Evolutionary conservation across 768 basidiomycete genomes (phyloP).

Genomic region (Termitomyces sp.): DNA sequence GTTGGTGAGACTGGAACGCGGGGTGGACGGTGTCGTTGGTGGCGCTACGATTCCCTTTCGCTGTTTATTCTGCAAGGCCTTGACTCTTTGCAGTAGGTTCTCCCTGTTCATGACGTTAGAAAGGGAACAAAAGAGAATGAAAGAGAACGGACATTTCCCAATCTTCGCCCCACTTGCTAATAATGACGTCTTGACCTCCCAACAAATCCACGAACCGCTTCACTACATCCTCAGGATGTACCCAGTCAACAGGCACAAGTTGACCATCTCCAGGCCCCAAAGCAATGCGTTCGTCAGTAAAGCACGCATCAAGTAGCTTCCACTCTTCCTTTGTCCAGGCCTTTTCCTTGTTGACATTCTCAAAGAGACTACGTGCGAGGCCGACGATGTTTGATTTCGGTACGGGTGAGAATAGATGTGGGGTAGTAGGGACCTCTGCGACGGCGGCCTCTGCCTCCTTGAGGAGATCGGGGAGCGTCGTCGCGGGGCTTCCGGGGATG

Average conservation of each 20-base stretch:
- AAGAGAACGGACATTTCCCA: constrained; percentile 54
- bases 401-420: neutral
- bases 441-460: constrained; percentile 56
- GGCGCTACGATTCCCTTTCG: constrained; percentile 53
- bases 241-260: constrained; percentile 44
- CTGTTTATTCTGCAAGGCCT: constrained; percentile 60
- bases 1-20: constrained; percentile 13
- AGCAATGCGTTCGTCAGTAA: constrained; percentile 65
- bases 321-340: constrained; percentile 77
- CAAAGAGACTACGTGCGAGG: neutral
- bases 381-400: neutral
- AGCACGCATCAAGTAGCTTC: constrained; percentile 76
- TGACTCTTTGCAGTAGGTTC: constrained; percentile 45
- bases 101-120: constrained; percentile 33
- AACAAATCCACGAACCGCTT: constrained; percentile 49
- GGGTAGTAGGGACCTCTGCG: constrained; percentile 7
- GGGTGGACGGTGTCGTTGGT: constrained; percentile 42
- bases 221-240: constrained; percentile 57
- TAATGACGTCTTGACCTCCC: constrained; percentile 38
- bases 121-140: neutral
- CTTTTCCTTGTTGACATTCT: constrained; percentile 11
- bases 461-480: constrained; percentile 55
- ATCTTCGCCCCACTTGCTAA: constrained; percentile 38
- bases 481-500: constrained; percentile 50
- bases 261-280: constrained; percentile 37